Evolutionary conservation across 495 filamentous ascomycete species (phyloP), one percentile per base, ranked within the genome.

Genomic region (Letharia columbiana): DNA sequence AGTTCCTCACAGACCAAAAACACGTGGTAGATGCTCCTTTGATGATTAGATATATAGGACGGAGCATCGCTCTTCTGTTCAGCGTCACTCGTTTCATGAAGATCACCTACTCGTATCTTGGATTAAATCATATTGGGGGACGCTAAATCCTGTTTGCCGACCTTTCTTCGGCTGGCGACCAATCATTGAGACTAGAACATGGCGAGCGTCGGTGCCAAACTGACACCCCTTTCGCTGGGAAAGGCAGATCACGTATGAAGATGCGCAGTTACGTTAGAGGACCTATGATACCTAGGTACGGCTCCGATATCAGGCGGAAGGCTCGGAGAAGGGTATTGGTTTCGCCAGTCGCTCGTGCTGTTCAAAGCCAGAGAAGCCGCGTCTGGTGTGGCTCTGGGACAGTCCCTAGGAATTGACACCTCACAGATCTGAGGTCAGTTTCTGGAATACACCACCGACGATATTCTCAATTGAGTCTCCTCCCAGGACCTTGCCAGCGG

Each of bases 391-490:
- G 11, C 11, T 13, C 23, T 28, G 8, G 10, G 23, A 50, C n/a
- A 50, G 28, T 0, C n/a, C 12, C 5, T 3, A 13, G 23, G 28
- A 18, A 3, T 18, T 15, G 31, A 35, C 11, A 15, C 31, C 12
- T 35, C 18, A 56, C 7, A 12, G 35, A 33, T 15, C 5, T 35
- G 17, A 31, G 31, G 5, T 56, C 31, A 56, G 13, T 56, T 7
- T 56, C 13, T 6, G 52, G 31, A 15, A 33, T 9, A 35, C 52
- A 4, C 52, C 18, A 35, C 10, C 52, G 12, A 56, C 13, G 12
- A 56, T 56, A 2, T 18, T 8, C 23, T 56, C 58, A 15, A 64
- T 64, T 37, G 62, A 64, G 23, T 17, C 47, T 40, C 62, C 44
- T 28, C 49, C 49, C 5, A 64, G 49, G 28, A 64, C 39, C 11